Base-by-base conservation (phyloP, 2,329 filamentous ascomycete genomes). In the Diplocarpon mali region DNA sequence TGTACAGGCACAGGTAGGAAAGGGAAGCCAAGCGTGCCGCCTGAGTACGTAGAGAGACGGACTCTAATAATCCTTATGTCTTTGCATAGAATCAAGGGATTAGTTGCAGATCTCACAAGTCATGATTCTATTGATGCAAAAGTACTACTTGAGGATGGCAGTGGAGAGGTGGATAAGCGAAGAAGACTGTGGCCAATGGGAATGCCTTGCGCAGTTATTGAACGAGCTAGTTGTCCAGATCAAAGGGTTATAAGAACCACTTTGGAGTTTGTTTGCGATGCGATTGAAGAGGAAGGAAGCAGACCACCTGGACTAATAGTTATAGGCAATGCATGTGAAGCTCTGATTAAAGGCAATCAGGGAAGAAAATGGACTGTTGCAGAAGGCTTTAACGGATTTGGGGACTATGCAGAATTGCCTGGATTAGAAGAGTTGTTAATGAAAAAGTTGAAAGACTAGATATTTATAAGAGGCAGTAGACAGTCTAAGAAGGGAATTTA, bases 61-160 rank as follows among this genome's bases (percentile, higher is more conserved):
- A 96, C 92, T 0, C 85, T 92, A 1, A 85, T 98, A 3, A 95
- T 96, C 53, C 68, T 98, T 38, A 98, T 98, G 92, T 87, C 87
- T 3, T 67, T 98, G 51, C 92, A 98, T 65, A 76, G 92, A 41
- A 79, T 98, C 13, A 68, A 67, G 3, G 83, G 78, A 0, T 68
- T 98, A 1, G 74, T 95, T 0, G 69, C 71, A 6, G 84, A 85
- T 57, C 67, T 98, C 47, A 83, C 77, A 0, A 62, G 61, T 1
- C 45, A 51, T 29, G 51, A 58, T 10, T 63, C 66, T 10, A 51
- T 62, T 2, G 64, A 67, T 35, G 50, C 58, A 2, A 67, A 52
- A 55, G 55, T 42, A 35, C 53, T 61, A 13, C 53, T 54, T 5
- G 59, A 58, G 1, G 61, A 66, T 40, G 62, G 60, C 2, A 57